Conservation (phyloP, 768 basidiomycete species). For the Mycena leptocephala region DNA sequence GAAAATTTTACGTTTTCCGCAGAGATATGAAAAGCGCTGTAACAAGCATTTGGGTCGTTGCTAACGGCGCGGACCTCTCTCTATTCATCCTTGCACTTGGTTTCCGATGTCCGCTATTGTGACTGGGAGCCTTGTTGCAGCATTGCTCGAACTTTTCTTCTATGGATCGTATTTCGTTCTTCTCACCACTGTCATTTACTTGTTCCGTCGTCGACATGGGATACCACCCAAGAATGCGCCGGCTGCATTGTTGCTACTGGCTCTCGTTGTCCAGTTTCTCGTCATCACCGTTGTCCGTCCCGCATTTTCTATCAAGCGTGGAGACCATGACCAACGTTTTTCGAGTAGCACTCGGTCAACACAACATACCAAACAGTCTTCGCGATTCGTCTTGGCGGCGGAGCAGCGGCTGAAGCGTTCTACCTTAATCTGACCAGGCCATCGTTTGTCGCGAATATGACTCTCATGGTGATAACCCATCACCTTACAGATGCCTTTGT, state of each 20-base stretch:
- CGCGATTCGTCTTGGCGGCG: conserved; percentile 22
- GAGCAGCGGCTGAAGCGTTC: neutral
- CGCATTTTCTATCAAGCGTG: neutral
- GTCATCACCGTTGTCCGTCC: conserved; percentile 17
- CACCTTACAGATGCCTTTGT: conserved; percentile 28
- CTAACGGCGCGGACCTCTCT: conserved; percentile 7
- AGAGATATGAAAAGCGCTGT: no score
- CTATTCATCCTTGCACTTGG: conserved; percentile 3
- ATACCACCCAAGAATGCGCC: conserved; percentile 22
- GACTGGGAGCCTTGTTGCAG: conserved; percentile 21
- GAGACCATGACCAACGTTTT: neutral
- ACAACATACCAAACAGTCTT: conserved; percentile 23
- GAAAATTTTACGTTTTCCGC: no score
- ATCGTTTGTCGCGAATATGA: conserved; percentile 21
- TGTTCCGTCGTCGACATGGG: conserved; percentile 29
- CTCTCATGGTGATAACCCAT: conserved; percentile 26
- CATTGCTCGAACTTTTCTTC: conserved; percentile 26
- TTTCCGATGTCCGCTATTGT: conserved; percentile 19
- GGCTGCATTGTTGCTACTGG: conserved; percentile 16
- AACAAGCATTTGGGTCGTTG: neutral
- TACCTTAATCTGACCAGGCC: conserved; percentile 25
- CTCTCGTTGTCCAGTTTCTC: conserved; percentile 23
- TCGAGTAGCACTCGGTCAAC: conserved; percentile 18
- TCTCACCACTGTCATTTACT: conserved; percentile 23
- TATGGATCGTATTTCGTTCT: conserved; percentile 29